Evolutionary conservation across 2,329 filamentous ascomycete species (phyloP), one percentile per base, ranked within the genome.

Genomic region (Trichophyton verrucosum): DNA sequence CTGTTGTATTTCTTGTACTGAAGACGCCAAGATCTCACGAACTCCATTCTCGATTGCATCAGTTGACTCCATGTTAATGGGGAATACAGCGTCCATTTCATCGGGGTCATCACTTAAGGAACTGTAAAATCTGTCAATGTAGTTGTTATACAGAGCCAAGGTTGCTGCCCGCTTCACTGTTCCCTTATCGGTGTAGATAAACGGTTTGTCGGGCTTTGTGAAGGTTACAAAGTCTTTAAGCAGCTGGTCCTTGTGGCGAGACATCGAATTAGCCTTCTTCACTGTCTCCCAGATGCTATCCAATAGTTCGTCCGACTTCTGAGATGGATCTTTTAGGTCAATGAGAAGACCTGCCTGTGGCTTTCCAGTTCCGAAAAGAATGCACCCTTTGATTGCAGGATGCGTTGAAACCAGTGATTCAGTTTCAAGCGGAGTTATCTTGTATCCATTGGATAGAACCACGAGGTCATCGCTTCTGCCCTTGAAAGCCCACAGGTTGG

Each of bases 91-190:
- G 7, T 24, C 42, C 36, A 27, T 53, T 7, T 53, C 47, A 15
- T 53, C 47, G 8, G 13, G 49, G 17, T 49, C 40, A 27, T 51
- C 42, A 3, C 61, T 56, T 15, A 42, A 44, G 13, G 63, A 49
- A 22, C 13, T 58, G 20, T 58, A 58, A 27, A 58, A 58, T 2
- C 38, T 38, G 22, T 58, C 57, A 3, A 66, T 66, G 15, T 62
- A 64, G 56, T 66, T 62, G 24, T 61, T 55, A 36, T 66, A 66
- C 30, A 65, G 30, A 2, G 62, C 62, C 36, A 65, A 57, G 0
- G 65, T 66, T 5, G 64, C 63, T 15, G 61, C 61, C 15, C 65
- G 62, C 7, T 63, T 60, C 5, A 66, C 65, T 15, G 58, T 60
- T 8, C 33, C 33, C n/a, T 60, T 60, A 24, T 49, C 42, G 3